phyloP scores from a whole-genome alignment of 2,329 filamentous ascomycete genomes.

The Neofusicoccum umdonicola region DNA sequence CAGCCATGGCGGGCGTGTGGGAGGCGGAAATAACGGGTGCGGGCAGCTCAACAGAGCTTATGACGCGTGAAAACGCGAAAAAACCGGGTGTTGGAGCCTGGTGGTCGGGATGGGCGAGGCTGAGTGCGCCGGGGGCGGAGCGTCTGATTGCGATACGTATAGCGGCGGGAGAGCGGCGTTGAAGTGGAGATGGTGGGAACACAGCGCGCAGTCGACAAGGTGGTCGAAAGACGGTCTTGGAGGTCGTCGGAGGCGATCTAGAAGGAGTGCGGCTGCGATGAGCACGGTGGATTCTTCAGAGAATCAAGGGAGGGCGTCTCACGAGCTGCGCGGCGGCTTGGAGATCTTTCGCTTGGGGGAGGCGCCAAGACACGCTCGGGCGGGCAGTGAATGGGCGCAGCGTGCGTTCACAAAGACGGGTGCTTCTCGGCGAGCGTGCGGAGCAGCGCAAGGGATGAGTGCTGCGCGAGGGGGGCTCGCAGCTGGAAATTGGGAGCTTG shows the following conservation, averaged over 20 bases:
- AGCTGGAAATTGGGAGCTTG: background rate
- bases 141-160: conserved; percentile 9
- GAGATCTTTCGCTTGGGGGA: conserved; percentile 16
- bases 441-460: conserved; percentile 5
- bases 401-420: conserved; percentile 6
- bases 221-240: background rate
- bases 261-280: conserved; percentile 8
- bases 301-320: conserved; percentile 16
- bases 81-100: conserved; percentile 25
- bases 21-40: conserved; percentile 29
- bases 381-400: conserved; percentile 8
- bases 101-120: conserved; percentile 10
- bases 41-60: conserved; percentile 30
- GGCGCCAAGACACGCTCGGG: conserved; percentile 13
- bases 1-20: conserved; percentile 44
- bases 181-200: conserved; percentile 1
- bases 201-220: background rate
- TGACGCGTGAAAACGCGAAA: conserved; percentile 43
- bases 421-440: background rate
- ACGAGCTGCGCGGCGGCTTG: conserved; percentile 12
- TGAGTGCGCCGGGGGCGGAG: conserved; percentile 2
- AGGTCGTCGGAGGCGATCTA: conserved; percentile 1
- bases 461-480: background rate
- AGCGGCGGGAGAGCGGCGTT: conserved; percentile 9
- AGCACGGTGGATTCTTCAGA: conserved; percentile 12